phyloP scores from a whole-genome alignment of 176 grass and related monocot species.

The Rhynchospora pubera region DNA sequence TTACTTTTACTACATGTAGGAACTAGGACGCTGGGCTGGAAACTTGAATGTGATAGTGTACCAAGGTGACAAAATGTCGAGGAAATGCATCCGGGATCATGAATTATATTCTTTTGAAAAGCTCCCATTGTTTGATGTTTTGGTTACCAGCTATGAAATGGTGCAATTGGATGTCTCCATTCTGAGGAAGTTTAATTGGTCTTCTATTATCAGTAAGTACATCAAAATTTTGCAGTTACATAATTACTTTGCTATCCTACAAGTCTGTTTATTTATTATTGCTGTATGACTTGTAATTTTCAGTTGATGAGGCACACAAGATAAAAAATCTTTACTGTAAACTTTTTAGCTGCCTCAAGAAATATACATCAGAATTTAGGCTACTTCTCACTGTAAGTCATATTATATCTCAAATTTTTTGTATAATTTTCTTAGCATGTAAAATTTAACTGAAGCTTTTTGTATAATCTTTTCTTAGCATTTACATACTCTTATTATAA shows the following conservation, averaged over 20 bases:
- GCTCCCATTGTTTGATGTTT: slow-evolving; percentile 46
- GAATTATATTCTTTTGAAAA: slow-evolving; percentile 59
- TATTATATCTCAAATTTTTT: neutral
- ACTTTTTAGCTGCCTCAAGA: slow-evolving; percentile 40
- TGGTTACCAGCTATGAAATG: slow-evolving; percentile 66
- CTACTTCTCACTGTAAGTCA: slow-evolving; percentile 62
- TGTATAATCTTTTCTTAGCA: neutral
- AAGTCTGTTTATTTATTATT: slow-evolving; percentile 14
- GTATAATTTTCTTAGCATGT: neutral
- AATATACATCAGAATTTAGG: slow-evolving; percentile 49
- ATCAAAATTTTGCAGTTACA: neutral
- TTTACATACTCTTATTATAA: neutral
- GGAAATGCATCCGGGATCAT: slow-evolving; percentile 44
- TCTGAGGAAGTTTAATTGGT: slow-evolving; percentile 61
- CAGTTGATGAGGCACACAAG: slow-evolving; percentile 83
- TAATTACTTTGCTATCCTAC: neutral
- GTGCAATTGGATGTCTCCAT: slow-evolving; percentile 44
- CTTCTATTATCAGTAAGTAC: slow-evolving; percentile 52
- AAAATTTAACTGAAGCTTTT: neutral
- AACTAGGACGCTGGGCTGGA: slow-evolving; percentile 45
- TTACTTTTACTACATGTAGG: slow-evolving; percentile 29
- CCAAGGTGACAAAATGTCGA: slow-evolving; percentile 54
- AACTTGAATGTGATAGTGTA: slow-evolving; percentile 63
- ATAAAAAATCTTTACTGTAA: slow-evolving; percentile 67
- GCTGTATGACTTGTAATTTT: slow-evolving; percentile 12